Base-by-base conservation (phyloP, 2,329 filamentous ascomycete genomes). In the Apiospora koreana region DNA sequence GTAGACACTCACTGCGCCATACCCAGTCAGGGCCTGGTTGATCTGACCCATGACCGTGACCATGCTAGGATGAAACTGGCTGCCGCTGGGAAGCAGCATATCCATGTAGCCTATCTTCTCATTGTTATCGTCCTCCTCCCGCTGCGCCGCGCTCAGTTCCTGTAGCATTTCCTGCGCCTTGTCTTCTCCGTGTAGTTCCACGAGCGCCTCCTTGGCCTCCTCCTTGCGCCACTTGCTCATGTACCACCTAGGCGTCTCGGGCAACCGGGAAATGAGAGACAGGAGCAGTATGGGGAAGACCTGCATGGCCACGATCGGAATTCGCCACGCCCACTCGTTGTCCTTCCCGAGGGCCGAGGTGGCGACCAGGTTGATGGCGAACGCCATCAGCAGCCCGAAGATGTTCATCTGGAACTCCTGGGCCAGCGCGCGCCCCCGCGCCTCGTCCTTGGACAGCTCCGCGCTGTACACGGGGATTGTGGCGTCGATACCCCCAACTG, bases 371-470 rank as follows among this genome's bases (percentile, higher is more conserved):
- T 91, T 91, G 77, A 90, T 86, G 0, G 81, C 84, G 76, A 90
- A 91, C 0, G 88, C 88, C 84, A 89, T 85, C 71, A 89, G 83
- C 2, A 91, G 77, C 0, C 89, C 88, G 69, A 90, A 87, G 72
- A 91, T 90, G 73, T 91, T 91, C 77, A 85, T 86, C 76, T 91
- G 88, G 74, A 91, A 91, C 74, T 91, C 88, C 75, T 91, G 87
- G 1, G 88, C 88, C 58, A 91, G 77, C 1, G 88, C 87, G 73
- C 85, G 86, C 7, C 89, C 88, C 62, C 88, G 80, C 2, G 86
- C 83, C 66, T 85, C 85, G 74, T 90, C 88, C n/a, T 84, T 84
- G 2, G 84, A 82, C 42, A 91, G 80, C 75, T 91, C 88, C 18
- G 84, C 84, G 70, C 83, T 86, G 78, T 91, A 91, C 1, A 89